Evolutionary conservation across 108 stramenopile species (phyloP), one percentile per base, ranked within the genome.

Genomic region (Stephanodiscus minutulus): DNA sequence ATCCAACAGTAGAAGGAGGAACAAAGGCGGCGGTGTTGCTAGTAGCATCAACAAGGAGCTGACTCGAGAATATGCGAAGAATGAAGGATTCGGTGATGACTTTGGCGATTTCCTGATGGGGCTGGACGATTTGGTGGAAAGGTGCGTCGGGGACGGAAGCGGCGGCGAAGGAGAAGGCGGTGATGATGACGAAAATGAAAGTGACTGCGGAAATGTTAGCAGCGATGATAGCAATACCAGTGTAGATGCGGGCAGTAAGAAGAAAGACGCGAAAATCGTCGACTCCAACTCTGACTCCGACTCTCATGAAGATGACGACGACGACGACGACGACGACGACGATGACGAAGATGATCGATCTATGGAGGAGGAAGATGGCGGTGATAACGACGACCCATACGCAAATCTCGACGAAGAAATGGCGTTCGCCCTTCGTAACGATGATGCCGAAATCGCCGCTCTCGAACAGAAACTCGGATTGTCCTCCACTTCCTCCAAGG

Each of bases 71-170:
- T 92, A 88, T 81, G 83, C 90, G 0, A 88, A 84, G 64, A 83
- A 83, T 47, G 92, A 93, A 76, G 89, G 92, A 44, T 93, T 77
- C 37, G 92, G 88, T 8, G 92, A 93, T 46, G 88, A 90, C 64
- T 93, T 93, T 81, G 92, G 92, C 24, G 84, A 89, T 24, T 93
- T 90, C 61, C 54, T 92, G 20, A 76, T 88, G 70, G 89, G 77
- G 67, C 56, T 93, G 33, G 92, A 93, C 56, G 70, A 76, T 61
- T 78, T 93, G 82, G 76, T 90, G 28, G 73, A 66, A 15, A 72
- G 87, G 25, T 68, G 88, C 54, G 78, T 78, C 22, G 74, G 61
- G 53, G 73, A 62, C 15, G 43, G 20, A 43, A 70, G 74, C 36
- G 67, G 49, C 35, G 65, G 61, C 48, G 69, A 71, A 1, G 49